These are phyloP conservation scores for Globisporangium paddicum DNA, from an alignment of 352 stramenopile species.

Conservation along the genomic window DNA sequence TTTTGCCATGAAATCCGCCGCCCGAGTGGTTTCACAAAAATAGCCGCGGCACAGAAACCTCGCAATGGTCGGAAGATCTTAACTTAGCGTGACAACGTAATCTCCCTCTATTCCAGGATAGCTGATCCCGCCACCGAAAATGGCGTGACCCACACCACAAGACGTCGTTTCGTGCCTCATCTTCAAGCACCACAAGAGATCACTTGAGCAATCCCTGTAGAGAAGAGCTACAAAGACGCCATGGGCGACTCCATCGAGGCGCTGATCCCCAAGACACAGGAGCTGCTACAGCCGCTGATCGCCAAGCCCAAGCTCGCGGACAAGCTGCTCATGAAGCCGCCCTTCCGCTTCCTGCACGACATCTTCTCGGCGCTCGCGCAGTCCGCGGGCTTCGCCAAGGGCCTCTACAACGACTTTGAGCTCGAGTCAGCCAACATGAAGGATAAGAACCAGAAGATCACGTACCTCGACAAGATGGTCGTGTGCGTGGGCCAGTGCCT, in stretches of 20 bases:
- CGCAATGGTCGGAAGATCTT: too few species aligned
- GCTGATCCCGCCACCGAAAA: too few species aligned
- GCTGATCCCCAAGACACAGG: slow-evolving; percentile 76
- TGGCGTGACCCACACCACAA: slow-evolving; percentile 1
- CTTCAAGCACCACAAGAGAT: background rate
- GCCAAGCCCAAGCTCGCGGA: slow-evolving; percentile 93
- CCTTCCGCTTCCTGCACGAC: slow-evolving; percentile 96
- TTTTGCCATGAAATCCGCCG: too few species aligned
- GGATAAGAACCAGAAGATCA: slow-evolving; percentile 82
- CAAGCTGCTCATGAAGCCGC: slow-evolving; percentile 94
- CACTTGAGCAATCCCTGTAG: background rate
- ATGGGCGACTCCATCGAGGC: slow-evolving; percentile 62
- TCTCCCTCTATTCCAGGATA: too few species aligned
- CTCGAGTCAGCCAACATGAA: slow-evolving; percentile 80
- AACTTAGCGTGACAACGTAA: too few species aligned
- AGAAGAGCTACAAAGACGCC: background rate
- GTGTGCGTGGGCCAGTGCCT: slow-evolving; percentile 62
- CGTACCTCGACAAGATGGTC: slow-evolving; percentile 87
- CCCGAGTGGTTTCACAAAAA: too few species aligned
- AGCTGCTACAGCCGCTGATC: slow-evolving; percentile 87
- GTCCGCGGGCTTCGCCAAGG: slow-evolving; percentile 83
- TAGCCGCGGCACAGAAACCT: too few species aligned
- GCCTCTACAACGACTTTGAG: slow-evolving; percentile 80
- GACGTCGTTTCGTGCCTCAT: slow-evolving; percentile 2
- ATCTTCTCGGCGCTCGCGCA: slow-evolving; percentile 87